phyloP scores from a whole-genome alignment of 2,329 filamentous ascomycete genomes.

The Curvularia hawaiiensis region DNA sequence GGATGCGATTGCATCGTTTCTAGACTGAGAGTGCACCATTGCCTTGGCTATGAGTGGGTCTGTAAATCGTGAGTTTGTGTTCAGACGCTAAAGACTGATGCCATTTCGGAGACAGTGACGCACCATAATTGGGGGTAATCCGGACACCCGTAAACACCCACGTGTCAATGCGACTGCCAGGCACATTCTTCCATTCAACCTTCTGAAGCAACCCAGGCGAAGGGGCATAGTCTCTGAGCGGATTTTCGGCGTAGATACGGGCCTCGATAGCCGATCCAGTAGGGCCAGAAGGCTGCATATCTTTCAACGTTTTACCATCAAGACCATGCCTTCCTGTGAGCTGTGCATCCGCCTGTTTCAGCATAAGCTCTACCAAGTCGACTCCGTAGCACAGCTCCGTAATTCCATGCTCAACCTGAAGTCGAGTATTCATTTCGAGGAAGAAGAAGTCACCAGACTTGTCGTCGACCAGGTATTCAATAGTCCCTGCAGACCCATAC shows the following conservation, averaged over 20 bases:
- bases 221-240: conserved; percentile 63
- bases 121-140: conserved; percentile 61
- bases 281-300: conserved; percentile 51
- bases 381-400: conserved; percentile 62
- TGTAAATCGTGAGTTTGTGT: neutral
- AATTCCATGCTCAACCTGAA: conserved; percentile 64
- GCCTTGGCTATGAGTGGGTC: conserved; percentile 63
- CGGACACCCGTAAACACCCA: conserved; percentile 65
- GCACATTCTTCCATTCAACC: conserved; percentile 59
- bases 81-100: neutral
- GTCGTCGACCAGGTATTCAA: conserved; percentile 90
- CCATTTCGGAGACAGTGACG: neutral
- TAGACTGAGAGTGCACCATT: conserved; percentile 58
- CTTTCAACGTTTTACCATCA: conserved; percentile 47
- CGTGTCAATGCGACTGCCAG: conserved; percentile 63
- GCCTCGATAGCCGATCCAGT: conserved; percentile 59
- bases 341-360: conserved; percentile 60
- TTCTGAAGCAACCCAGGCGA: conserved; percentile 64
- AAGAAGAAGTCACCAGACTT: conserved; percentile 78
- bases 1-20: conserved; percentile 51
- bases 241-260: conserved; percentile 63
- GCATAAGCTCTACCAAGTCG: conserved; percentile 62
- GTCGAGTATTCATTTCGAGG: conserved; percentile 63
- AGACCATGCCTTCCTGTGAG: conserved; percentile 54
- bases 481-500: conserved; percentile 87